phyloP scores from a whole-genome alignment of 2,329 filamentous ascomycete genomes.

The Colletotrichum navitas region DNA sequence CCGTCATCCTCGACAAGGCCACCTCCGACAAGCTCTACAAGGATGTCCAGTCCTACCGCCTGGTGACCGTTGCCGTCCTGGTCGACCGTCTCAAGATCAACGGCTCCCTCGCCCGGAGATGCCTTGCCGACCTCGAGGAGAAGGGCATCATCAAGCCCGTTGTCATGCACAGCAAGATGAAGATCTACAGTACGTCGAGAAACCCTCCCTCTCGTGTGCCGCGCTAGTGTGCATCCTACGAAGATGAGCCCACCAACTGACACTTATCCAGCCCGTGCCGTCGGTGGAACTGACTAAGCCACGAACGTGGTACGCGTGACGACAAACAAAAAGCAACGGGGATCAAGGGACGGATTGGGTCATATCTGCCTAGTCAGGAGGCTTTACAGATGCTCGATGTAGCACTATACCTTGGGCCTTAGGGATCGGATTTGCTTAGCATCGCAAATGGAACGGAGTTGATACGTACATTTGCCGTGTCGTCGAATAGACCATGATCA shows the following conservation, averaged over 20 bases:
- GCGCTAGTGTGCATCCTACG: neutral
- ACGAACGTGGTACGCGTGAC: slow-evolving; percentile 38
- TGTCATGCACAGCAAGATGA: slow-evolving; percentile 95
- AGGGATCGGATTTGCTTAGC: slow-evolving; percentile 43
- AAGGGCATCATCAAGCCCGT: slow-evolving; percentile 99
- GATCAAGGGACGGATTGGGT: slow-evolving; percentile 39
- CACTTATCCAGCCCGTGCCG: slow-evolving; percentile 66
- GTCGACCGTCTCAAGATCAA: slow-evolving; percentile 99
- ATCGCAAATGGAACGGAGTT: slow-evolving; percentile 43
- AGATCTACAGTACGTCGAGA: slow-evolving; percentile 86
- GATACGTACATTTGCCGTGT: slow-evolving; percentile 42
- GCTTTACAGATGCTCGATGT: slow-evolving; percentile 43
- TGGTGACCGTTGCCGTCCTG: slow-evolving; percentile 97
- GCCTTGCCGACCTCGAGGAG: slow-evolving; percentile 93
- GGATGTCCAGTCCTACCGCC: slow-evolving; percentile 99
- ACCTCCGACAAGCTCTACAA: slow-evolving; percentile 99
- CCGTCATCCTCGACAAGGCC: slow-evolving; percentile 98
- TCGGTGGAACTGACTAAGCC: slow-evolving; percentile 64
- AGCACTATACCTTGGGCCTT: slow-evolving; percentile 43
- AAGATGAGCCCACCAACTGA: slow-evolving; percentile 46
- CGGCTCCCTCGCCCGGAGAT: slow-evolving; percentile 92
- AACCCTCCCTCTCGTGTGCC: neutral
- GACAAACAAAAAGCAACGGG: slow-evolving; percentile 38
- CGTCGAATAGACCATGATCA: slow-evolving; percentile 42
- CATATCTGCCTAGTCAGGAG: slow-evolving; percentile 43